Base-by-base conservation (phyloP, 768 basidiomycete genomes). In the Hericium rajendrae region DNA sequence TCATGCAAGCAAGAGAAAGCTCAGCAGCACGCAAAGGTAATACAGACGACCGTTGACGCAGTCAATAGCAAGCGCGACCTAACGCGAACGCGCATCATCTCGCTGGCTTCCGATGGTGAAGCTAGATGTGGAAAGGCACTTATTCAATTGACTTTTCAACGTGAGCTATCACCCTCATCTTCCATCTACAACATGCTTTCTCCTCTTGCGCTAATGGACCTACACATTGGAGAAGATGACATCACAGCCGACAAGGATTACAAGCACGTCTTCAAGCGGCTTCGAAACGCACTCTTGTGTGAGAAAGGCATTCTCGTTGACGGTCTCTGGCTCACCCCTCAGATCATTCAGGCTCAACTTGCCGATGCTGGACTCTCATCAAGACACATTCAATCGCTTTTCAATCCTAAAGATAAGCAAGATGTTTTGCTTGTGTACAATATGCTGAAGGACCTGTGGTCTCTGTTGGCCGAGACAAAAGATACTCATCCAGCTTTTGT, bases 351-450 rank as follows among this genome's bases (percentile, higher is more conserved):
- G 12, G 16, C 18, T 13, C 55, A 55, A 18, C 43, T 55, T 2
- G 8, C 3, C 1, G n/a, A 48, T 11, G 12, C 16, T 11, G 28
- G 43, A 2, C 2, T 22, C 2, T 3, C 46, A 48, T 13, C 12
- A 20, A 3, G 4, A 8, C 12, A 20, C 6, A 6, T 50, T 46
- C 37, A 5, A 41, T 20, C 10, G 15, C 9, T 4, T n/a, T 12
- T 57, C 4, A 41, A 57, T 13, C 51, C 56, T 2, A n/a, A 22
- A 9, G 56, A 57, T 43, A 57, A 57, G 6, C 56, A 57, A 13
- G 56, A 57, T 12, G 20, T 57, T 1, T 4, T 18, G 3, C 26
- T 57, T 1, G 41, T 50, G 0, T 57, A 46, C 12, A 13, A 4
- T 1, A 26, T 52, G 1, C 49, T 51, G 0, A 16, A 20, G 4